These are phyloP conservation scores for Asterophora parasitica DNA, from an alignment of 768 basidiomycete genomes.

Conservation along the genomic window DNA sequence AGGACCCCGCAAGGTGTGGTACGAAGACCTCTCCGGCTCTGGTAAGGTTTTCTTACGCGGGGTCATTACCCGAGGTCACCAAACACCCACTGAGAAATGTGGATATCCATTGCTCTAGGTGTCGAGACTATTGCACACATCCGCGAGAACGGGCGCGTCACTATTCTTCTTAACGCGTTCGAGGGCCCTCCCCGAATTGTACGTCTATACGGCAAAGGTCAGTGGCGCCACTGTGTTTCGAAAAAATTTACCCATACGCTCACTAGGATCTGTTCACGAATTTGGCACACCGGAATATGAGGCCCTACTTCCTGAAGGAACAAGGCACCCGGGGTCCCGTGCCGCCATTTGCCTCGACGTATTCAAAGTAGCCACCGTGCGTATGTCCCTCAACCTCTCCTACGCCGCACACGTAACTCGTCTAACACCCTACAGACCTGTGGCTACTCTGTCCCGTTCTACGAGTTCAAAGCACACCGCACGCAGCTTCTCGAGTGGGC, in stretches of 20 bases:
- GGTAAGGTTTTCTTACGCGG: slow-evolving; percentile 35
- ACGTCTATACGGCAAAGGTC: slow-evolving; percentile 58
- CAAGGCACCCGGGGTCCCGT: slow-evolving; percentile 54
- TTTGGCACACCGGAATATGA: slow-evolving; percentile 62
- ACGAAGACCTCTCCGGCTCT: slow-evolving; percentile 69
- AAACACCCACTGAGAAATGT: background rate
- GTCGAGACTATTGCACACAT: slow-evolving; percentile 45
- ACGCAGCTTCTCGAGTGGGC: slow-evolving; percentile 49
- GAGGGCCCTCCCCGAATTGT: slow-evolving; percentile 56
- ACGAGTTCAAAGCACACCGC: slow-evolving; percentile 53
- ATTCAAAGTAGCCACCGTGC: slow-evolving; percentile 49
- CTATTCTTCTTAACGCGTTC: slow-evolving; percentile 60
- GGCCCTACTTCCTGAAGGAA: slow-evolving; percentile 39
- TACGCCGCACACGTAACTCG: background rate
- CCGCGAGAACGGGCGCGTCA: slow-evolving; percentile 58
- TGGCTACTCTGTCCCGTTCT: slow-evolving; percentile 62
- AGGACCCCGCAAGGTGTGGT: slow-evolving; percentile 56
- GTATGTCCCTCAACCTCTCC: slow-evolving; percentile 11
- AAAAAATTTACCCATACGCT: slow-evolving; percentile 7
- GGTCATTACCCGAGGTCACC: background rate
- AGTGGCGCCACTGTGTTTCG: slow-evolving; percentile 16
- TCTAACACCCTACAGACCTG: slow-evolving; percentile 46
- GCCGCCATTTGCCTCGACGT: slow-evolving; percentile 58
- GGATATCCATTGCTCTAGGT: slow-evolving; percentile 19
- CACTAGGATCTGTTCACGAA: slow-evolving; percentile 53